Evolutionary conservation across 257 asterid genomes (phyloP).

Genomic region (Salvia hispanica): DNA sequence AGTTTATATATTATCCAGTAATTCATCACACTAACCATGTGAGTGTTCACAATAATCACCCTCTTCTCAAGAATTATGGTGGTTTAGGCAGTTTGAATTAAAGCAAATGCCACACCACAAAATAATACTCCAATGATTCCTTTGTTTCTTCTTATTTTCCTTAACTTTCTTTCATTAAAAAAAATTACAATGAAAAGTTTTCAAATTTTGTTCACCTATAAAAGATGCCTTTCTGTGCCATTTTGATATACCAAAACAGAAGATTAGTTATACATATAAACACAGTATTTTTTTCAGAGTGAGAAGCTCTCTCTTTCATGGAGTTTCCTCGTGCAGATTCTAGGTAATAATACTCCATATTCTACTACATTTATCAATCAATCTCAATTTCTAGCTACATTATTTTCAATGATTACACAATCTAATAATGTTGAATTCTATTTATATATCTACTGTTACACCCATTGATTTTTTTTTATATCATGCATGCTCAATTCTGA

Average conservation of each 20-base stretch:
- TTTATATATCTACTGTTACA: no score
- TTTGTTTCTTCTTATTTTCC: not conserved
- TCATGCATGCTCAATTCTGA: constrained; percentile 24
- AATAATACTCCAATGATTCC: not conserved
- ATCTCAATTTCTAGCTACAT: not conserved
- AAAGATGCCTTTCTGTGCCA: not conserved
- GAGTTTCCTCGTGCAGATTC: constrained; percentile 14
- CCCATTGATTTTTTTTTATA: not conserved
- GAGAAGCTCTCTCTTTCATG: constrained; percentile 23
- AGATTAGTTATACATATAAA: not conserved
- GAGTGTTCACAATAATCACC: constrained; percentile 19
- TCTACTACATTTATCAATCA: not conserved
- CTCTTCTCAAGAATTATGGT: not conserved
- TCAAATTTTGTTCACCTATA: constrained; percentile 6
- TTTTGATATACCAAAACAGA: constrained; percentile 12
- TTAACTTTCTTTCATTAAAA: not conserved
- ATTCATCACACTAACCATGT: constrained; percentile 29
- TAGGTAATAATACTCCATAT: constrained; percentile 10
- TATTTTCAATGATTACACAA: no score
- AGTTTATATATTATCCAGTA: constrained; percentile 6
- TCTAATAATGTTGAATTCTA: no score
- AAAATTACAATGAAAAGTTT: constrained; percentile 1
- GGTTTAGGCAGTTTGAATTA: constrained; percentile 3
- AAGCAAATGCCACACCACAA: constrained; percentile 2
- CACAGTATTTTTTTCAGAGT: not conserved